A percentile compares a stretch with the other conserved stretches of the same genome.
Conservation (phyloP, 352 stramenopile species). For the Pythium brachiatum region DNA sequence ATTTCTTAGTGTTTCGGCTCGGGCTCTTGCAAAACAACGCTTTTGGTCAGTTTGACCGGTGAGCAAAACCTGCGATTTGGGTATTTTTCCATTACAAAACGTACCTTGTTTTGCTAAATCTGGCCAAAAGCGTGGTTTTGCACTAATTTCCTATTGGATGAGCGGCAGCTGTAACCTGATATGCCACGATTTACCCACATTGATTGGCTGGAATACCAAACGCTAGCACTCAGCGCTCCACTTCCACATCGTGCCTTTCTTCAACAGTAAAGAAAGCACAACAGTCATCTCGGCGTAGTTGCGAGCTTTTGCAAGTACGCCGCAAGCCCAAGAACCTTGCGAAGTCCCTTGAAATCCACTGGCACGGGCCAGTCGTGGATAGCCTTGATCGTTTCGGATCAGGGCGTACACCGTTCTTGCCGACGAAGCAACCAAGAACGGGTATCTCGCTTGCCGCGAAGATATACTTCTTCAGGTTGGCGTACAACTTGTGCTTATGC, state of each 20-base stretch:
- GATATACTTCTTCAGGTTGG: conserved; percentile 31
- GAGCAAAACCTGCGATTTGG: too few relatives aligned
- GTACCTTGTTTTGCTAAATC: too few relatives aligned
- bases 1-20: too few relatives aligned
- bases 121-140: too few relatives aligned
- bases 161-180: background rate
- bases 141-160: background rate
- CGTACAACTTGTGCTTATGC: conserved; percentile 25
- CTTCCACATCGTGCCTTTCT: background rate
- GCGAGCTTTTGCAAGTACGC: conserved; percentile 6
- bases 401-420: conserved; percentile 12
- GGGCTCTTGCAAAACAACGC: too few relatives aligned
- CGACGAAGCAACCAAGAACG: conserved; percentile 24
- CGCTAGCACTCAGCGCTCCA: background rate
- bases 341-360: conserved; percentile 1
- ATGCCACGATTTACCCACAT: background rate
- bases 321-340: conserved; percentile 9
- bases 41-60: too few relatives aligned
- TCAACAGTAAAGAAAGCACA: background rate
- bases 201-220: background rate
- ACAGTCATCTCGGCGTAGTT: conserved; percentile 10
- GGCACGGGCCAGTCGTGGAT: conserved; percentile 6
- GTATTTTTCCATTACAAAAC: too few relatives aligned
- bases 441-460: conserved; percentile 25
- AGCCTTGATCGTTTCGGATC: conserved; percentile 18